Base-by-base conservation (phyloP, 164 flowering plant genomes). In the Santalum album region DNA sequence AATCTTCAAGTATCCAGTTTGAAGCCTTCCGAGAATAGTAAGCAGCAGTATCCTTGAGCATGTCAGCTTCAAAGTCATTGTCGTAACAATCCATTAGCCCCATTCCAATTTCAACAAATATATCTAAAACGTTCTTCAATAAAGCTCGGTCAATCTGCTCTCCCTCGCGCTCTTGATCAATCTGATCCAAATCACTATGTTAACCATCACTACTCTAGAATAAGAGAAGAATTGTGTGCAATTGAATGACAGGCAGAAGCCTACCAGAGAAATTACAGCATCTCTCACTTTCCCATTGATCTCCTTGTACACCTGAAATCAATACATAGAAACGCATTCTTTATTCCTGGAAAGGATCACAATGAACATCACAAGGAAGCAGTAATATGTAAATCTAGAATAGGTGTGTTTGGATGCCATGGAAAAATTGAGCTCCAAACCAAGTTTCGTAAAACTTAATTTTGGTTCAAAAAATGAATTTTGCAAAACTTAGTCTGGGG, bases 1-100 rank as follows among this genome's bases (percentile, higher is more conserved):
- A 86, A 75, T 88, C 86, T 60, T 86, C 87, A 12, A 69, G 44
- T 49, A 88, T 88, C 96, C 96, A 88, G 65, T 60, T 75, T 52
- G 84, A 74, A 55, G 94, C 96, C 58, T 86, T 88, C 15, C 95
- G 79, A 48, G 91, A 78, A 75, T 86, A 88, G 59, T 86, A 86
- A 12, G 80, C 74, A 55, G 82, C 81, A 27, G 87, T 73, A 58
- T 83, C 88, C 12, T 55, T 49, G 29, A 88, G 84, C 89, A 86
- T 65, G 40, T 64, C 62, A 1, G 29, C 74, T 69, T 88, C 90
- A 63, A 88, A 88, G 60, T 86, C 90, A 38, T 73, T 70, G 36
- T 69, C 80, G 70, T 88, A 88, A 15, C 49, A 53, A 50, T 81
- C 77, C 88, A 83, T 82, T 7, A 65, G 65, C 40, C 84, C 82